These are phyloP conservation scores for Metschnikowia rubicola DNA, from an alignment of 805 yeast genomes.

Conservation along the genomic window DNA sequence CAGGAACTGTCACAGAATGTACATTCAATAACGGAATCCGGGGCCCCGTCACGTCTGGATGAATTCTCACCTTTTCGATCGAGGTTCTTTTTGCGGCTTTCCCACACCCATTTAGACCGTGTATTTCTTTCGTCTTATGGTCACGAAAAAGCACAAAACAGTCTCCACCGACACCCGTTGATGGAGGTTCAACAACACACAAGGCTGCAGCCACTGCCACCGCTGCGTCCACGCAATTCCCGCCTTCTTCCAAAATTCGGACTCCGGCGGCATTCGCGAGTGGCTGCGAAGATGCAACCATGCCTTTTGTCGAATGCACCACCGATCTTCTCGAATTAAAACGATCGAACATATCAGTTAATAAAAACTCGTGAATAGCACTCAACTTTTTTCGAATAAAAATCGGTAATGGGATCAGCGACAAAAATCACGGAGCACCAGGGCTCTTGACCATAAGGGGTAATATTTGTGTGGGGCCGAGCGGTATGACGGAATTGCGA, in stretches of 20 bases:
- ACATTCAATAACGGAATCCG: constrained; percentile 53
- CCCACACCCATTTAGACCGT: constrained; percentile 76
- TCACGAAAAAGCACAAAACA: constrained; percentile 60
- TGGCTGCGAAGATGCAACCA: constrained; percentile 75
- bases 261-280: constrained; percentile 73
- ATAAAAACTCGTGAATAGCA: neutral
- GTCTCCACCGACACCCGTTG: constrained; percentile 67
- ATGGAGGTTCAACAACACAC: constrained; percentile 54
- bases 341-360: constrained; percentile 13
- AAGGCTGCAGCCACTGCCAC: constrained; percentile 58
- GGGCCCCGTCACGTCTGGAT: constrained; percentile 20
- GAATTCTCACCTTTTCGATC: constrained; percentile 44
- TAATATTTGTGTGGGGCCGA: too few species aligned
- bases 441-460: too few species aligned
- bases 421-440: too few species aligned
- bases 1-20: constrained; percentile 69
- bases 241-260: constrained; percentile 62
- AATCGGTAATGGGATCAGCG: neutral
- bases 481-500: too few species aligned
- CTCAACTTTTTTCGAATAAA: neutral
- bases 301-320: constrained; percentile 69
- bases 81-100: constrained; percentile 52
- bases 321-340: constrained; percentile 66
- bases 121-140: constrained; percentile 45
- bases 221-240: constrained; percentile 67